Conservation (phyloP, 2,329 filamentous ascomycete genomes). For the Xylaria digitata region DNA sequence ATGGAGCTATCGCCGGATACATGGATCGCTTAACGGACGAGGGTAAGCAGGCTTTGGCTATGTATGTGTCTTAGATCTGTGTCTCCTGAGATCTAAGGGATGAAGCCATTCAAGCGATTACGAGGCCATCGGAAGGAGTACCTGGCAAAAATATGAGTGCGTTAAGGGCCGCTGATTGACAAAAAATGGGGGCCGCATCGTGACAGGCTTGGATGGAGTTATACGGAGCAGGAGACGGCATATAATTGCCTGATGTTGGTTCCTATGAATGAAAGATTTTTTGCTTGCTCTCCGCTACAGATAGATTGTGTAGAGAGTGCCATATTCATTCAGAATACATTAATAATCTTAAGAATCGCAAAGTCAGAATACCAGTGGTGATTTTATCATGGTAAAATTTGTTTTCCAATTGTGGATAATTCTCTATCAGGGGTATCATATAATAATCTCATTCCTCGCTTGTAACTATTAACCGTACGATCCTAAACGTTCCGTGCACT, state of each 20-base stretch:
- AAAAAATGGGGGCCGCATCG: background rate
- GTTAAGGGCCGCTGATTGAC: background rate
- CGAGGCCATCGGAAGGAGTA: background rate
- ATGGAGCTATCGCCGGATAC: slow-evolving; percentile 76
- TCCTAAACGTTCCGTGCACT: background rate
- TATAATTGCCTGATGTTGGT: slow-evolving; percentile 2
- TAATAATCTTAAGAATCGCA: background rate
- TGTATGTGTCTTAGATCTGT: slow-evolving; percentile 56
- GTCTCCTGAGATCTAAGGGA: background rate
- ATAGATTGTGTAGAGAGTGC: background rate
- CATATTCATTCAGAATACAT: slow-evolving; percentile 26
- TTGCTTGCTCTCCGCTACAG: background rate
- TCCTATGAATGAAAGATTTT: slow-evolving; percentile 5
- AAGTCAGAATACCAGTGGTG: background rate
- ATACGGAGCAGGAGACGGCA: slow-evolving; percentile 10
- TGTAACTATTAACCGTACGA: slow-evolving; percentile 1
- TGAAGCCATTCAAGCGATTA: background rate
- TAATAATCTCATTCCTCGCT: slow-evolving; percentile 17
- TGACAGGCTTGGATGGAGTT: slow-evolving; percentile 3
- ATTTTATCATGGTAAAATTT: background rate
- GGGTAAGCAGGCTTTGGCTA: slow-evolving; percentile 63
- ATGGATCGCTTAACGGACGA: slow-evolving; percentile 77
- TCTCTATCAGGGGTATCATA: slow-evolving; percentile 37
- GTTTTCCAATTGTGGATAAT: background rate
- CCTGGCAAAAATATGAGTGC: background rate